Conservation (phyloP, 805 yeast species). For the Saccharomycopsis microspora region DNA sequence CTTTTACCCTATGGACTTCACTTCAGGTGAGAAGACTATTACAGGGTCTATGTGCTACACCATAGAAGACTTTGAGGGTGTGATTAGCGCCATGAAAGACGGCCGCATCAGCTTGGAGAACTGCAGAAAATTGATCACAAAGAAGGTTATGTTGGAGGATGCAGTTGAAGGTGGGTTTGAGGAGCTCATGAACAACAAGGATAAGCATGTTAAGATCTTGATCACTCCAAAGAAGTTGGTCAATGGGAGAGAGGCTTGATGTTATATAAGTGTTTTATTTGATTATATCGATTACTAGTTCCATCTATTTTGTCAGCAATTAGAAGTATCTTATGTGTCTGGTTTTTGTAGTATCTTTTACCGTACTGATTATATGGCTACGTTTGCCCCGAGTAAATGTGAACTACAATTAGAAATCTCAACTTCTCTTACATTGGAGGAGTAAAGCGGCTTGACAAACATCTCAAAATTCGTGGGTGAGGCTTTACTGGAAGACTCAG, state of each 20-base stretch:
- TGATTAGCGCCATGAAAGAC: slow-evolving; percentile 28
- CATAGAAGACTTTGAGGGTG: slow-evolving; percentile 31
- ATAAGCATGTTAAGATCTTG: slow-evolving; percentile 34
- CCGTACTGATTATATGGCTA: too few relatives aligned
- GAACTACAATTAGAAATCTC: too few relatives aligned
- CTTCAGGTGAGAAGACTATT: slow-evolving; percentile 30
- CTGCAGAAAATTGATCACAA: slow-evolving; percentile 28
- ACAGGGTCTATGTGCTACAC: slow-evolving; percentile 37
- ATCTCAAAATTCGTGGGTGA: too few relatives aligned
- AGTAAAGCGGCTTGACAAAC: too few relatives aligned
- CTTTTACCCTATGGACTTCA: slow-evolving; percentile 34
- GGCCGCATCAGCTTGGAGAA: slow-evolving; percentile 27
- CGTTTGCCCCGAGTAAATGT: too few relatives aligned
- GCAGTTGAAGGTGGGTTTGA: slow-evolving; percentile 32
- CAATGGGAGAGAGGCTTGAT: slow-evolving; percentile 6
- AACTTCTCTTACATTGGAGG: too few relatives aligned
- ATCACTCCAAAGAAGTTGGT: slow-evolving; percentile 23
- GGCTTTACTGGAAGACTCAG: too few relatives aligned
- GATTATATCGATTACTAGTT: not conserved
- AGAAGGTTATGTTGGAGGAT: slow-evolving; percentile 27
- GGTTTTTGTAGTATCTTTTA: too few relatives aligned
- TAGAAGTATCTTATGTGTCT: not conserved
- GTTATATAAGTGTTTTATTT: not conserved
- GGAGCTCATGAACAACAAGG: slow-evolving; percentile 32
- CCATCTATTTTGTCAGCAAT: not conserved